These are phyloP conservation scores for Fragaria ananassa DNA, from an alignment of 306 rosid species.

Conservation along the genomic window DNA sequence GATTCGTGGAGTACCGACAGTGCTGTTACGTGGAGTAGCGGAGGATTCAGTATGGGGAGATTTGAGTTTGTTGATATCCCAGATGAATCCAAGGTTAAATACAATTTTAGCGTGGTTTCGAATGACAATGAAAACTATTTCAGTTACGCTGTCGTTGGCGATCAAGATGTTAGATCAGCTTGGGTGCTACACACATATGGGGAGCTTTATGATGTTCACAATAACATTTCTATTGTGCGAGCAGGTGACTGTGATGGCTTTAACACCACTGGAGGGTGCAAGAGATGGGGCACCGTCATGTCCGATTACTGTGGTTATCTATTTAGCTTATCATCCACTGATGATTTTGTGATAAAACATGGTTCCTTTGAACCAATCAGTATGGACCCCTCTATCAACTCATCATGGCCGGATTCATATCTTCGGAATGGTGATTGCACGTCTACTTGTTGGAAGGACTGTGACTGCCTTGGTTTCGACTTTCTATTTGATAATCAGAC, in stretches of 20 bases:
- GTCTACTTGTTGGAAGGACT: no score
- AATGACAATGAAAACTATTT: background rate
- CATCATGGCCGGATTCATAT: no score
- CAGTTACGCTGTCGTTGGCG: background rate
- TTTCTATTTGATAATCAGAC: no score
- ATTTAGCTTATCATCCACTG: no score
- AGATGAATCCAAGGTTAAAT: background rate
- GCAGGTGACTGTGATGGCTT: slow-evolving; percentile 10
- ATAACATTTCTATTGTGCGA: background rate
- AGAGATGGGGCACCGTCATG: background rate
- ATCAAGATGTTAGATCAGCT: background rate
- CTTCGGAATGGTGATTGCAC: no score
- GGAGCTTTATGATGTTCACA: background rate
- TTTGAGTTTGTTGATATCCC: background rate
- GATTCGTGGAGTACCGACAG: no score
- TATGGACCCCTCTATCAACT: no score
- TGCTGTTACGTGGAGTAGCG: background rate
- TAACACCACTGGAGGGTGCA: background rate
- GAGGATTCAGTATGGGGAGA: background rate
- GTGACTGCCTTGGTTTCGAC: no score
- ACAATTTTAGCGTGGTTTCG: background rate
- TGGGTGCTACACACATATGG: background rate
- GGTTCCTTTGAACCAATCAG: no score
- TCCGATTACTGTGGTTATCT: no score
- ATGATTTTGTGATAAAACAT: no score